Conservation (phyloP, 352 stramenopile species). For the Globisporangium nodosum region DNA sequence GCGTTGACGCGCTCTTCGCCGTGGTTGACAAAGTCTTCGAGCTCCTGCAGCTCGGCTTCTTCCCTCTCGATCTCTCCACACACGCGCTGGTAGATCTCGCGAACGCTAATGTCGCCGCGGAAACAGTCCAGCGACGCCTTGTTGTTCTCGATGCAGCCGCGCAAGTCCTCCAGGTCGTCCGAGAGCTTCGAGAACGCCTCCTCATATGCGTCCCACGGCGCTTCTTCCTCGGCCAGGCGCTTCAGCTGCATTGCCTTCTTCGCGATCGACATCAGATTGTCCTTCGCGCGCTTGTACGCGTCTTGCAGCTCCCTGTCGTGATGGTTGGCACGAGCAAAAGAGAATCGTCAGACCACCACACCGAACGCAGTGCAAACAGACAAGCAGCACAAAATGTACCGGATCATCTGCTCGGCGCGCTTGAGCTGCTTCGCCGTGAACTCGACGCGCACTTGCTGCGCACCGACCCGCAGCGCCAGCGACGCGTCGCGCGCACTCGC, state of each 20-base stretch:
- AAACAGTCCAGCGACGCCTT: slow-evolving; percentile 76
- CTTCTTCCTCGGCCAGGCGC: slow-evolving; percentile 54
- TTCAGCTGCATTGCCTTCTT: slow-evolving; percentile 70
- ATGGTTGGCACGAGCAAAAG: not conserved
- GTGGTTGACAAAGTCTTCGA: slow-evolving; percentile 59
- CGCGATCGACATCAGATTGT: slow-evolving; percentile 50
- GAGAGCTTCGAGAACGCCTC: slow-evolving; percentile 52
- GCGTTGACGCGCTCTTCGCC: slow-evolving; percentile 60
- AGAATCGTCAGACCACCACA: not conserved
- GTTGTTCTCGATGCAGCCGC: slow-evolving; percentile 82
- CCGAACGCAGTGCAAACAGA: not conserved
- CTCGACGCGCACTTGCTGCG: slow-evolving; percentile 65
- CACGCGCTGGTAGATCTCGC: slow-evolving; percentile 67
- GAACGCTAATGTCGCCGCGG: slow-evolving; percentile 66
- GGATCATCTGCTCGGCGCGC: slow-evolving; percentile 42
- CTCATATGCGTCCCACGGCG: slow-evolving; percentile 60
- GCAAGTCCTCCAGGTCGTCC: slow-evolving; percentile 75
- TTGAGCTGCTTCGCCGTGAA: slow-evolving; percentile 58
- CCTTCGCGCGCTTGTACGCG: slow-evolving; percentile 54
- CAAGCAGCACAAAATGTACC: slow-evolving; percentile 16
- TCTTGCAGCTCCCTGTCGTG: slow-evolving; percentile 39
- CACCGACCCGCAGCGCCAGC: slow-evolving; percentile 46
- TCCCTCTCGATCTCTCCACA: slow-evolving; percentile 60
- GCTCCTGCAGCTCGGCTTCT: slow-evolving; percentile 43
- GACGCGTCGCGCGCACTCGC: slow-evolving; percentile 46